Evolutionary conservation across 371 early-diverging fungal species (phyloP).

Genomic region (Actinomucor elegans): DNA sequence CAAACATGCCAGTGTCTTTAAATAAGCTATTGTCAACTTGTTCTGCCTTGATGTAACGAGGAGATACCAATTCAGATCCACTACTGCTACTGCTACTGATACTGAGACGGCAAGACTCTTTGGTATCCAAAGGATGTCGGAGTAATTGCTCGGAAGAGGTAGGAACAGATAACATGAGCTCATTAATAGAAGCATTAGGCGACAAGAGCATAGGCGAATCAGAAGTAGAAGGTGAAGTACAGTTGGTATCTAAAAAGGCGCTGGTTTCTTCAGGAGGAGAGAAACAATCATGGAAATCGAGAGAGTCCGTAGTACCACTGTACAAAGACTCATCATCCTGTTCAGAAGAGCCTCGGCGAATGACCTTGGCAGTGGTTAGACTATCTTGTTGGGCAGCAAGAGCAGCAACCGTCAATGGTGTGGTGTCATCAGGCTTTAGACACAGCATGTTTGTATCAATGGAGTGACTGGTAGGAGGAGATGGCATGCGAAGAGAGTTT

Average conservation of each 20-base stretch:
- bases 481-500: conserved; percentile 32
- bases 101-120: conserved; percentile 15
- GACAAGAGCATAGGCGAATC: conserved; percentile 4
- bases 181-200: conserved; percentile 8
- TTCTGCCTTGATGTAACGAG: conserved; percentile 4
- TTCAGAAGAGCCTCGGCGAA: conserved; percentile 2
- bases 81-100: conserved; percentile 16
- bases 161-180: conserved; percentile 17
- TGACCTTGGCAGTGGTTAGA: not conserved
- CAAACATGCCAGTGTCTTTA: conserved; percentile 19
- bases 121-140: conserved; percentile 1
- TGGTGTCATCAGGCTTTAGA: not conserved
- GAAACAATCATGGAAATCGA: conserved; percentile 49
- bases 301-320: conserved; percentile 44
- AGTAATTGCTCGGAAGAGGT: conserved; percentile 5
- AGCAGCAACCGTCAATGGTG: conserved; percentile 19
- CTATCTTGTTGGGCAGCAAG: conserved; percentile 11
- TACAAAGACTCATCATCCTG: conserved; percentile 24
- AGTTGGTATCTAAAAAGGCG: not conserved
- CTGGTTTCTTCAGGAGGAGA: conserved; percentile 26
- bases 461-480: conserved; percentile 22
- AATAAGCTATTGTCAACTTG: conserved; percentile 13
- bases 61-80: conserved; percentile 4
- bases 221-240: conserved; percentile 6
- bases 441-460: conserved; percentile 7